Evolutionary conservation across 1,284 basidiomycete species (phyloP), one percentile per base, ranked within the genome.

Genomic region (Papiliotrema flavescens): DNA sequence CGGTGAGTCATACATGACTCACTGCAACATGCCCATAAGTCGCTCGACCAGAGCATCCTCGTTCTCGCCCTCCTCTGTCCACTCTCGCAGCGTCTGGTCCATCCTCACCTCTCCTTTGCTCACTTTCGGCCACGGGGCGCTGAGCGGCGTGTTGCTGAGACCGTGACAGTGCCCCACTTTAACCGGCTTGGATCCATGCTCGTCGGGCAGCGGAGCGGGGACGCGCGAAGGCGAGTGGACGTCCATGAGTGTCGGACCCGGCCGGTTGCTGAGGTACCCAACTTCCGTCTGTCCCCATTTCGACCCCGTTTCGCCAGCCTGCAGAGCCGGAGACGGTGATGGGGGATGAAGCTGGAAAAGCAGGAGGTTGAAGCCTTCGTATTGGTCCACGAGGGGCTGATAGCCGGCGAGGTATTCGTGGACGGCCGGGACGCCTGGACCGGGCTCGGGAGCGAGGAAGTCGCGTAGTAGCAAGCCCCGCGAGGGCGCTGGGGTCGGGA

Each of bases 361-460:
- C 0, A 75, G 57, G n/a, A 76, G 63, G 55, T 76, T 76, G 69
- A 75, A 75, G 1, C 75, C 73, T 26, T 70, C 70, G 51, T 74
- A 75, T 1, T 59, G 41, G 1, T 58, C 61, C 5, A 62, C 50
- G 2, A 53, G 43, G 9, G 47, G 13, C n/a, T 46, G 23, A 23
- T 63, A 55, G 1, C 55, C 35, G 4, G 49, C n/a, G n/a, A 73
- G 59, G 37, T 66, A 71, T 1, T 56, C 55, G 8, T 59, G 39
- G 6, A 69, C 54, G 6, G 47, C 41, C 19, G n/a, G 28, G 11
- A 51, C 20, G 15, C 46, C 19, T 15, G 53, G 7, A 2, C 45
- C 15, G 2, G 65, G 63, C 6, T 62, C 28, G 11, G 63, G 54
- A 3, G 59, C 53, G 11, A 73, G 62, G 54, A 65, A 71, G 1